A percentile compares a stretch with the other conserved stretches of the same genome.
These are phyloP conservation scores for Trichoderma guizhouense DNA, from an alignment of 2,329 filamentous ascomycete genomes.

Conservation along the genomic window DNA sequence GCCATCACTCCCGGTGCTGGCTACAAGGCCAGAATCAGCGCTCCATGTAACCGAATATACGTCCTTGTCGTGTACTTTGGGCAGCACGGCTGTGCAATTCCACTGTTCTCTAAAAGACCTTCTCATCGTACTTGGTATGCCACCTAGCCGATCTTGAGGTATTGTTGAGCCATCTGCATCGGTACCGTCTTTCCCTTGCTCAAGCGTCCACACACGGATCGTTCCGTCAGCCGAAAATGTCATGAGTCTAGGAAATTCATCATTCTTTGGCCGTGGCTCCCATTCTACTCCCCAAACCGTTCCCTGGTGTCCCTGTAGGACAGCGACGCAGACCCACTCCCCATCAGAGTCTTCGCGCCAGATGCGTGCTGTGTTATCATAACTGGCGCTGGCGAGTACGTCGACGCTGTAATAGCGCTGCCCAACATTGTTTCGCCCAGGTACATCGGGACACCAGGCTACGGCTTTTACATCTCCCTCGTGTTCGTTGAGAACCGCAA, in stretches of 20 bases:
- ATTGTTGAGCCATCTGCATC: conserved; percentile 29
- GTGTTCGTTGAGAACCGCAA: conserved; percentile 92
- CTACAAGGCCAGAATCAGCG: conserved; percentile 68
- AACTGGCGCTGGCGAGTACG: conserved; percentile 83
- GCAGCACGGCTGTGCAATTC: conserved; percentile 73
- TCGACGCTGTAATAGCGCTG: conserved; percentile 57
- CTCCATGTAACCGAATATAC: conserved; percentile 89
- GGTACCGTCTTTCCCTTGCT: conserved; percentile 50
- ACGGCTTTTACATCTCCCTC: conserved; percentile 94
- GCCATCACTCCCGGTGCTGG: conserved; percentile 87
- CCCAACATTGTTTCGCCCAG: conserved; percentile 39
- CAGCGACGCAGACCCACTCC: conserved; percentile 87
- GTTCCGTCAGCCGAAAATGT: conserved; percentile 84
- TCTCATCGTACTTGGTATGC: conserved; percentile 87
- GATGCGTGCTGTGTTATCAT: conserved; percentile 85
- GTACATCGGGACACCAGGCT: conserved; percentile 77
- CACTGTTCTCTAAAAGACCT: conserved; percentile 76
- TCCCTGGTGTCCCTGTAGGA: conserved; percentile 73
- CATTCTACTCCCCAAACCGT: conserved; percentile 90
- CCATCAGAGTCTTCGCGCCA: conserved; percentile 86
- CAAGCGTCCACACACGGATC: conserved; percentile 74
- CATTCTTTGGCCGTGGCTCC: conserved; percentile 48
- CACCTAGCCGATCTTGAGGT: conserved; percentile 46
- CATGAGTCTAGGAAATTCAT: conserved; percentile 60
- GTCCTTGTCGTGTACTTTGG: conserved; percentile 71